Evolutionary conservation across 305 asterid species (phyloP), one percentile per base, ranked within the genome.

Genomic region (Lippia alba): DNA sequence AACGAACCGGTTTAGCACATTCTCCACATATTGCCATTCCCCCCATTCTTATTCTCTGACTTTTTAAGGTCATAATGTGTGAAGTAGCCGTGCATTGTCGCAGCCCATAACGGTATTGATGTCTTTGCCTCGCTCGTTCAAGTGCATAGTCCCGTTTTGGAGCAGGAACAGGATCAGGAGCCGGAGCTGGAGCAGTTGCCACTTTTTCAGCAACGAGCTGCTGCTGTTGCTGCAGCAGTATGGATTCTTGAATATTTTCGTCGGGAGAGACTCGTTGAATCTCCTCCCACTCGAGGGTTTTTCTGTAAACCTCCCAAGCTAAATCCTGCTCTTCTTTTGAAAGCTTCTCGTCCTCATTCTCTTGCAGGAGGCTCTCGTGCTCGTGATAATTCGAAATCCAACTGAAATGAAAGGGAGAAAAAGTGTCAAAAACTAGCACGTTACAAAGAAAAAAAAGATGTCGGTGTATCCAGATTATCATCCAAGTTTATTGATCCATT

Each of bases 381-480:
- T 92, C 98, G 16, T 95, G 99, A 83, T 86, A 92, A 73, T 90
- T 86, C 56, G 91, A 85, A 64, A 95, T 95, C 98, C 99, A 95
- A 24, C 99, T 95, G 82, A 63, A 81, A 56, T 44, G 15, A 57
- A 39, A 71, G 12, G 24, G 19, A 64, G 45, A 39, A 24, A 24
- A 24, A 1, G 1, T 24, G 30, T 24, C 30, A 24, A 24, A 24
- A 24, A 24, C 30, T 24, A 24, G 30, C 30, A 24, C 30, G 30
- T 24, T 24, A 24, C 30, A 36, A 36, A 36, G 12, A 30, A 61
- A 17, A 7, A 15, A 18, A 39, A 57, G 24, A 3, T 24, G 30
- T 24, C 30, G 30, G n/a, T n/a, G n/a, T n/a, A n/a, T n/a, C n/a
- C n/a, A n/a, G n/a, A n/a, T n/a, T n/a, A n/a, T n/a, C n/a, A n/a